Base-by-base conservation (phyloP, 2,329 filamentous ascomycete genomes). In the Aspergillus eucalypticola region DNA sequence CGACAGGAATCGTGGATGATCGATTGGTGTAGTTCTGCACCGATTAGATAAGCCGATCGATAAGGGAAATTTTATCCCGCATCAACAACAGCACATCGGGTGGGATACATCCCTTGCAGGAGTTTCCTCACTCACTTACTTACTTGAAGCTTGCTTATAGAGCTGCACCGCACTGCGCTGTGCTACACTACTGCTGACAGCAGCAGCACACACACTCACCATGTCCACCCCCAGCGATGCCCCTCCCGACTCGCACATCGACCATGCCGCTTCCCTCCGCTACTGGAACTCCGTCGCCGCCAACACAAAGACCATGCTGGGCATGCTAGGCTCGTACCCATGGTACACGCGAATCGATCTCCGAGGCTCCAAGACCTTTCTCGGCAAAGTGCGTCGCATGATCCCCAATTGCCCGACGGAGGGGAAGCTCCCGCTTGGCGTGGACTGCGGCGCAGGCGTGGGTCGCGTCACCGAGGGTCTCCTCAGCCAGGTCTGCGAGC, bases 381-480 rank as follows among this genome's bases (percentile, higher is more conserved):
- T 92, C 32, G 82, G 84, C 10, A 90, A 90, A 68, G 78, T 91
- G 3, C 83, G 83, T 5, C 70, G 74, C 2, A 52, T 71, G 25
- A 61, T 71, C 5, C 51, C 62, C 13, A 32, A 56, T 8, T 62
- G 60, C 25, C 35, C 58, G 41, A 59, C 58, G 1, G 53, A 60
- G 8, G 65, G 64, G 8, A 67, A 67, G 21, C 49, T 74, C 1
- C 17, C 41, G 6, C 71, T 79, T n/a, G 83, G 78, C 2, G 83
- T 82, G 13, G 86, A 88, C 69, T 86, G 84, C 64, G 86, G 86
- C 19, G 86, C 86, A 0, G 86, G 93, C 0, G 96, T 96, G 59
- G 94, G 93, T 0, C 83, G 94, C 44, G 85, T 97, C 60, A 96
- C 92, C 0, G 83, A 89, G 59, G 90, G 90, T 0, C 82, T 97